These are phyloP conservation scores for Sphaerulina populicola DNA, from an alignment of 2,329 filamentous ascomycete species.

Conservation along the genomic window DNA sequence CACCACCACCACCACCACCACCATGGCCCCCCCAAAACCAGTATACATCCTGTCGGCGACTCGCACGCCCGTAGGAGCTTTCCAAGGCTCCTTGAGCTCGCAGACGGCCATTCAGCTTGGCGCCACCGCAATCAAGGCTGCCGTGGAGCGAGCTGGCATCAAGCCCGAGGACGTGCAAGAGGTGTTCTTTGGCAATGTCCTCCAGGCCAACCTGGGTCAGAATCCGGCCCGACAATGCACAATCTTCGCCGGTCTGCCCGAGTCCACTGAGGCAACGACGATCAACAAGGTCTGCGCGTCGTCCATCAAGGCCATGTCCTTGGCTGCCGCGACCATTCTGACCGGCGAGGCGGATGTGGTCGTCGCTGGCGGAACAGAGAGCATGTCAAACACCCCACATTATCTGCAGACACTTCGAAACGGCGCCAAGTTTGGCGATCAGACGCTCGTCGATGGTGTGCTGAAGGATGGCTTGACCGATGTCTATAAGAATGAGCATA, in stretches of 20 bases:
- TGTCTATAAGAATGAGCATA: constrained; percentile 91
- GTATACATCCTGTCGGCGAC: constrained; percentile 89
- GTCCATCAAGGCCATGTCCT: constrained; percentile 83
- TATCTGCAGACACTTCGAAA: constrained; percentile 82
- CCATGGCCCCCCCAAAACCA: constrained; percentile 69
- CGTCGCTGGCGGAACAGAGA: constrained; percentile 90
- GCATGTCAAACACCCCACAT: constrained; percentile 96
- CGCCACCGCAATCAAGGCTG: constrained; percentile 72
- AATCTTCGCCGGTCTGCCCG: constrained; percentile 73
- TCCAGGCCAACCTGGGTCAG: constrained; percentile 91
- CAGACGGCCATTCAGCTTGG: constrained; percentile 80
- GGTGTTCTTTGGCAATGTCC: constrained; percentile 96
- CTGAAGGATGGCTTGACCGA: constrained; percentile 92
- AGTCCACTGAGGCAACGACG: constrained; percentile 76
- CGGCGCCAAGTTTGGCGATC: constrained; percentile 90
- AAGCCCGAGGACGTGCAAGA: constrained; percentile 87
- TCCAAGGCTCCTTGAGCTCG: constrained; percentile 85
- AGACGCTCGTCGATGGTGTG: constrained; percentile 79
- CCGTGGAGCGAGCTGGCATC: constrained; percentile 78
- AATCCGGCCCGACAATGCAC: constrained; percentile 93
- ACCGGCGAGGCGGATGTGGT: constrained; percentile 88
- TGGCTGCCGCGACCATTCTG: constrained; percentile 95
- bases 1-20: neutral
- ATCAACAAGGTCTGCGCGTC: constrained; percentile 99
- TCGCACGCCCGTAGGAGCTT: constrained; percentile 78